Base-by-base conservation (phyloP, 805 yeast genomes). In the Candida namnaoensis region DNA sequence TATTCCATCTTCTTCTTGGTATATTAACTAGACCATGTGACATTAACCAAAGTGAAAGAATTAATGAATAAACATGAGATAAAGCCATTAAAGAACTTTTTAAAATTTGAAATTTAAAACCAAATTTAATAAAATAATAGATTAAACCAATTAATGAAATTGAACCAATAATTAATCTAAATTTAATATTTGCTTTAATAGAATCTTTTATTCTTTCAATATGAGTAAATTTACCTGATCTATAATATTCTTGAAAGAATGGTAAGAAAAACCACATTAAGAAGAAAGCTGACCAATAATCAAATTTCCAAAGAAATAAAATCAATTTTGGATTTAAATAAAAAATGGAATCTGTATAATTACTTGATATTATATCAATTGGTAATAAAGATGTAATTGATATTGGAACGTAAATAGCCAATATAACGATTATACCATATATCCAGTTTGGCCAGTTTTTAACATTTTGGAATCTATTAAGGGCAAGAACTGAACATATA, bases 201-300 rank as follows among this genome's bases (percentile, higher is more conserved):
- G 95, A 80, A 44, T 82, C 84, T 41, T 60, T 64, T 40, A 84
- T 55, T 44, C 73, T 65, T 14, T 62, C 61, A 6, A 57, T 44
- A 6, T 67, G 66, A 35, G 72, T 72, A 52, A 69, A 74, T 54
- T 80, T 72, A 9, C 95, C 95, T 3, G 87, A 79, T 39, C 77
- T 74, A 49, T 77, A 80, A 65, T 74, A 87, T 49, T 80, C 81
- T 56, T 86, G 93, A 25, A 83, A 64, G 32, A 81, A 62, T 0
- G 95, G 95, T 38, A 87, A 58, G 1, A 84, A 47, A 7, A 76
- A 62, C 95, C 95, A 87, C 35, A 95, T 87, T 41, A 86, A 62
- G n/a, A 69, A 53, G 51, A 86, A 87, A 1, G 95, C 83, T 9
- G 75, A 62, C 95, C 95, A 87, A 58, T 87, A 87, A 41, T 82